These are phyloP conservation scores for Grosmannia clavigera DNA, from an alignment of 2,329 filamentous ascomycete species.

Conservation along the genomic window DNA sequence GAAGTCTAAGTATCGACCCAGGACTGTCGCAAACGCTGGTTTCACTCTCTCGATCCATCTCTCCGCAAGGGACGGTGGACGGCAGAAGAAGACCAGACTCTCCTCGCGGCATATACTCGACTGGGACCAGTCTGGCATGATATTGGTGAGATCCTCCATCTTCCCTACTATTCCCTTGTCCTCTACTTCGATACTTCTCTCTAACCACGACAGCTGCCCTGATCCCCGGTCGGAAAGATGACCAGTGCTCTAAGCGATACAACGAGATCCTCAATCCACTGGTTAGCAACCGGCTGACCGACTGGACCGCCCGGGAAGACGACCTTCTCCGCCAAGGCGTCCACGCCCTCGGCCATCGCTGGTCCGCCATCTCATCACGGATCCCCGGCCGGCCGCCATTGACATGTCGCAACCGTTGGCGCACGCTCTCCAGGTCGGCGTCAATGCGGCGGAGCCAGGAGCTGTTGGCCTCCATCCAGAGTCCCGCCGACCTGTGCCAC, in stretches of 20 bases:
- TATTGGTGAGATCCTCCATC: neutral
- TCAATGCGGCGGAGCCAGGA: neutral
- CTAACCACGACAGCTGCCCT: neutral
- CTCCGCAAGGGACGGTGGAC: conserved; percentile 4
- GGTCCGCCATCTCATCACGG: neutral
- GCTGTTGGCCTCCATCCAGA: neutral
- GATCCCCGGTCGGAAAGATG: conserved; percentile 4
- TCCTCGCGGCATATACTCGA: neutral
- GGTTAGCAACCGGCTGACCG: neutral
- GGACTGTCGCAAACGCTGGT: conserved; percentile 7
- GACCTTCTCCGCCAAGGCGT: neutral
- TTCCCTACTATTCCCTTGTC: neutral
- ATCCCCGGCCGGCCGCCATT: conserved; percentile 3
- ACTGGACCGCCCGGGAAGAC: conserved; percentile 2
- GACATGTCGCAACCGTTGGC: conserved; percentile 6
- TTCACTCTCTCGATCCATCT: conserved; percentile 5
- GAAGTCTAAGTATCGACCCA: neutral
- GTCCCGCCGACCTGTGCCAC: neutral
- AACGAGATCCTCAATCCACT: conserved; percentile 5
- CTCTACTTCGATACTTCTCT: neutral
- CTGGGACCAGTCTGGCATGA: neutral
- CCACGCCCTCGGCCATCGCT: neutral
- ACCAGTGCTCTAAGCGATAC: conserved; percentile 7
- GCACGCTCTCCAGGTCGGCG: neutral
- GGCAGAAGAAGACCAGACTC: conserved; percentile 2